Evolutionary conservation across 441 rosid genomes (phyloP).

Genomic region (Euphorbia celastroides): DNA sequence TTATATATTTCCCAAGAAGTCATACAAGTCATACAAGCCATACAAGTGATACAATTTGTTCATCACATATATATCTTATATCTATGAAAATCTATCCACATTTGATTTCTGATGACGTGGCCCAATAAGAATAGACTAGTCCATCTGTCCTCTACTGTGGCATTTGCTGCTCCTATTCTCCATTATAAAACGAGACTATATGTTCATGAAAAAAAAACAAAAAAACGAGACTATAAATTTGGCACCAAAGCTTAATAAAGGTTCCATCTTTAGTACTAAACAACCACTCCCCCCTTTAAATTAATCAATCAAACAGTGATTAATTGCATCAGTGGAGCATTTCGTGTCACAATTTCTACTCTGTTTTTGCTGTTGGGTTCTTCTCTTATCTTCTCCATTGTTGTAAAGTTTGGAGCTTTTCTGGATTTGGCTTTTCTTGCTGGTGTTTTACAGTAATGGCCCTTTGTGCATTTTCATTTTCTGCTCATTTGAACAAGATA

Average conservation of each 20-base stretch:
- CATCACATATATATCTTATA: not conserved
- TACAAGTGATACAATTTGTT: not conserved
- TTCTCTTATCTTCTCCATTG: not conserved
- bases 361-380: not conserved
- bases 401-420: not conserved
- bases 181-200: too few species aligned
- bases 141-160: conserved; percentile 2
- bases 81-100: conserved; percentile 46
- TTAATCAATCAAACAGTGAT: not conserved
- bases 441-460: conserved; percentile 69
- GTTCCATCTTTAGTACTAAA: not conserved
- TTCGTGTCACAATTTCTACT: too few species aligned
- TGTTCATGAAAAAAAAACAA: too few species aligned
- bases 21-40: too few species aligned
- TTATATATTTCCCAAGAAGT: too few species aligned
- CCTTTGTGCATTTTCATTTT: conserved; percentile 57
- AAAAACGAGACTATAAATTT: not conserved
- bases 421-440: not conserved
- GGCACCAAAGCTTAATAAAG: not conserved
- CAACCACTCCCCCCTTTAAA: not conserved
- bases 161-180: not conserved
- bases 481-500: conserved; percentile 34
- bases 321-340: not conserved
- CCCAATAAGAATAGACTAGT: conserved; percentile 38
- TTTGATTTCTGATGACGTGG: conserved; percentile 62